Evolutionary conservation across 2,329 filamentous ascomycete species (phyloP).

Genomic region (Ascosphaera aggregata): DNA sequence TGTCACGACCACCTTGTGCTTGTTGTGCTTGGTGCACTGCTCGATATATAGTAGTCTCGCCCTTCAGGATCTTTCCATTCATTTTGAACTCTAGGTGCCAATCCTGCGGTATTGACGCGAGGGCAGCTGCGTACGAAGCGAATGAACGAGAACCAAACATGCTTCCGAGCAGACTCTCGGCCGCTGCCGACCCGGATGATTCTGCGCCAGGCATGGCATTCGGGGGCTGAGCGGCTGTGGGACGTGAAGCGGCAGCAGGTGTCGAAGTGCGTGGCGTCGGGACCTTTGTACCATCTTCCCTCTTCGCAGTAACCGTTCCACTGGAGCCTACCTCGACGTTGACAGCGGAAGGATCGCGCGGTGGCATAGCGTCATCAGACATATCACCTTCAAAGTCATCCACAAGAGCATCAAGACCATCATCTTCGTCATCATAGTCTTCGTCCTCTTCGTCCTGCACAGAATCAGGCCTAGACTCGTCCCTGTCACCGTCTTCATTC

Average conservation of each 20-base stretch:
- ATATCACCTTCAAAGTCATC: constrained; percentile 74
- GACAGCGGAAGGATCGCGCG: constrained; percentile 53
- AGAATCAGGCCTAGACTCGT: constrained; percentile 35
- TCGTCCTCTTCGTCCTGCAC: constrained; percentile 34
- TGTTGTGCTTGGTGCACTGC: constrained; percentile 40
- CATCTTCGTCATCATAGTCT: constrained; percentile 16
- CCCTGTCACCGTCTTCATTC: constrained; percentile 34
- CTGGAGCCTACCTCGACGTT: constrained; percentile 73
- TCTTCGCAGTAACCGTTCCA: constrained; percentile 72
- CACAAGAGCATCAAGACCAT: constrained; percentile 64
- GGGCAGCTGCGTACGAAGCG: constrained; percentile 57
- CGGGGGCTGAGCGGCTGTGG: constrained; percentile 13
- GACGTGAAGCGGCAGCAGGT: constrained; percentile 15
- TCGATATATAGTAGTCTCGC: constrained; percentile 88
- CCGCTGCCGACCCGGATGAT: constrained; percentile 10
- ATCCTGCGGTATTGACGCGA: constrained; percentile 61
- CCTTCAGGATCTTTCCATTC: constrained; percentile 58
- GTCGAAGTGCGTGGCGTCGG: constrained; percentile 50
- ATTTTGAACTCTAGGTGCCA: constrained; percentile 97
- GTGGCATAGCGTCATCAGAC: constrained; percentile 43
- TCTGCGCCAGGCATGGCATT: constrained; percentile 7
- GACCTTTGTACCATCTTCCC: constrained; percentile 75
- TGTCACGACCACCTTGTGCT: constrained; percentile 30
- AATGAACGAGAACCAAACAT: constrained; percentile 34
- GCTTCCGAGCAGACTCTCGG: constrained; percentile 26